These are phyloP conservation scores for Phaeoacremonium minimum DNA, from an alignment of 2,329 filamentous ascomycete species.

Conservation along the genomic window DNA sequence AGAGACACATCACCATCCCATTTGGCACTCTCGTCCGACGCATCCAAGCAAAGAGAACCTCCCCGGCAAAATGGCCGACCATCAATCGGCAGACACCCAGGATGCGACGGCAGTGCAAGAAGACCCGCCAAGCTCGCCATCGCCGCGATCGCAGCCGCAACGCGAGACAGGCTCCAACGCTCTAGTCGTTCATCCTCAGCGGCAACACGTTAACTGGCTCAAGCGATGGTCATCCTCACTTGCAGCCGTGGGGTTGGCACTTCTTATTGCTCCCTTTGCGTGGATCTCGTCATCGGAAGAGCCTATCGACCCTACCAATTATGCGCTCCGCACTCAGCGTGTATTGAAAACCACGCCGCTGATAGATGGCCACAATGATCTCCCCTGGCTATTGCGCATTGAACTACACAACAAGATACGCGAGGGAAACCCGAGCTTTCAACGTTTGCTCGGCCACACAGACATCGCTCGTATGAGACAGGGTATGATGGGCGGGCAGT, in stretches of 20 bases:
- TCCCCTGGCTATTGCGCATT: constrained; percentile 18
- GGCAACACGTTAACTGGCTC: background rate
- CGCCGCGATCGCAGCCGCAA: too few relatives aligned
- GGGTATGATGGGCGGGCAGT: constrained; percentile 14
- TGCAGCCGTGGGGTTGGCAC: background rate
- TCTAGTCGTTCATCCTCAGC: background rate
- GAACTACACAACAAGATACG: constrained; percentile 19
- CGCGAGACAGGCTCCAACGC: background rate
- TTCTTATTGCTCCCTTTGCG: background rate
- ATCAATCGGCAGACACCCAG: too few relatives aligned
- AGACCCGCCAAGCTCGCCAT: too few relatives aligned
- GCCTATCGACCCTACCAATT: constrained; percentile 10
- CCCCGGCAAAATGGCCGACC: too few relatives aligned
- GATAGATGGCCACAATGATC: constrained; percentile 20
- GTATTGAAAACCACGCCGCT: constrained; percentile 11
- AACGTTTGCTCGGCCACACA: constrained; percentile 13
- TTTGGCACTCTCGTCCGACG: too few relatives aligned
- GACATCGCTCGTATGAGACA: constrained; percentile 13
- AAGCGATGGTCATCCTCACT: background rate
- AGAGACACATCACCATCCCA: too few relatives aligned
- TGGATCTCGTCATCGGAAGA: constrained; percentile 1
- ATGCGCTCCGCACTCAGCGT: constrained; percentile 7
- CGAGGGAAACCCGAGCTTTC: too few relatives aligned
- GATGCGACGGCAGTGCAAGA: too few relatives aligned
- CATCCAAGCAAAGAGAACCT: too few relatives aligned